These are phyloP conservation scores for Brassica juncea DNA, from an alignment of 345 rosid species.

Conservation along the genomic window DNA sequence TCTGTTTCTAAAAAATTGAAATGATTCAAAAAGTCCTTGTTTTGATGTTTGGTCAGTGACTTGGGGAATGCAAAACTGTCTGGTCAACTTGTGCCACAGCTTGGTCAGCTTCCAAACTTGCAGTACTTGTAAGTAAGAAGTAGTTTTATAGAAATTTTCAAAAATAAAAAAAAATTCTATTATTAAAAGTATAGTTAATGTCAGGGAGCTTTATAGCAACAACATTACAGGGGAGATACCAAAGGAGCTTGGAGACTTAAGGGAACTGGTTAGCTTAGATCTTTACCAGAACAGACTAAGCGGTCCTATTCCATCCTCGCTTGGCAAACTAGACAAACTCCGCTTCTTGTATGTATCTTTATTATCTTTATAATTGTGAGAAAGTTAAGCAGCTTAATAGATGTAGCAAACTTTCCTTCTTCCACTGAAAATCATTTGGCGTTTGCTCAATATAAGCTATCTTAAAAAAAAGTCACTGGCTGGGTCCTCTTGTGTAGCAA, in stretches of 20 bases:
- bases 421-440: background rate
- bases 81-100: slow-evolving; percentile 35
- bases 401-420: background rate
- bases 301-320: slow-evolving; percentile 58
- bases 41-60: slow-evolving; percentile 34
- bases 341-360: slow-evolving; percentile 61
- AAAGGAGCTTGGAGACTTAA: slow-evolving; percentile 70
- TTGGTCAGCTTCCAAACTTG: slow-evolving; percentile 55
- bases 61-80: slow-evolving; percentile 38
- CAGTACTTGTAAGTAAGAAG: slow-evolving; percentile 64
- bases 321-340: slow-evolving; percentile 59
- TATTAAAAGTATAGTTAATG: slow-evolving; percentile 10
- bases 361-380: background rate
- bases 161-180: background rate
- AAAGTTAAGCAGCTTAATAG: background rate
- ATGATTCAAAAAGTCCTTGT: background rate
- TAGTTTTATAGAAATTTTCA: background rate
- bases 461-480: background rate
- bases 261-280: slow-evolving; percentile 80
- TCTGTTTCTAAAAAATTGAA: background rate
- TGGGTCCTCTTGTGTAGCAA: background rate
- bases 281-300: slow-evolving; percentile 58
- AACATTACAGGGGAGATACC: slow-evolving; percentile 63
- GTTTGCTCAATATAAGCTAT: background rate
- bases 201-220: slow-evolving; percentile 83